phyloP scores from a whole-genome alignment of 257 asterid species.

The Cynanchum wilfordii region DNA sequence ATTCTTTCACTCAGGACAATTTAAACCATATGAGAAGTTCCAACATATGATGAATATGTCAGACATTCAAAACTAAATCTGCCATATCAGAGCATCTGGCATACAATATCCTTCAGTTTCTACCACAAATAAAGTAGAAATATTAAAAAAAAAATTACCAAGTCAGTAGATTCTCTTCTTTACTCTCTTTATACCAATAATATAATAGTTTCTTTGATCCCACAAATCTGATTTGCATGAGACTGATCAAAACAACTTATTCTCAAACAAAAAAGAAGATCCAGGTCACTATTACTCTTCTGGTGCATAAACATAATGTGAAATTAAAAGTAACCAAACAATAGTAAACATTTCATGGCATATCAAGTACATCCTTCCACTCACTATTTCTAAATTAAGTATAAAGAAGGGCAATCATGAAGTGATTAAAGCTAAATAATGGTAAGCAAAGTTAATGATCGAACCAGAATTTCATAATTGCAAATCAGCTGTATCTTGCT shows the following conservation, averaged over 20 bases:
- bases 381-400: not conserved
- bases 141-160: not conserved
- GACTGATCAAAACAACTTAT: not conserved
- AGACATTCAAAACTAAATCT: not conserved
- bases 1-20: not conserved
- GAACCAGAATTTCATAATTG: not conserved
- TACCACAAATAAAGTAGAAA: not conserved
- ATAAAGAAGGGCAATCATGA: not conserved
- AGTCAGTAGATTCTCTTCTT: not conserved
- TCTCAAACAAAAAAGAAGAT: not conserved
- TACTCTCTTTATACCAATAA: not conserved
- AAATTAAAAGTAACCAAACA: not conserved
- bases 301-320: not conserved
- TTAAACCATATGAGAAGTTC: not conserved
- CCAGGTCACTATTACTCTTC: not conserved
- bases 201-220: not conserved
- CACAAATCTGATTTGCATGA: not conserved
- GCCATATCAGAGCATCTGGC: not conserved
- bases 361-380: not conserved
- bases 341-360: not conserved
- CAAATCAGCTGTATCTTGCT: not conserved
- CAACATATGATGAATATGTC: conserved; percentile 1
- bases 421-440: not conserved
- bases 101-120: not conserved
- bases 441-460: not conserved